Conservation (phyloP, 768 basidiomycete genomes). For the Mycena capillaripes region DNA sequence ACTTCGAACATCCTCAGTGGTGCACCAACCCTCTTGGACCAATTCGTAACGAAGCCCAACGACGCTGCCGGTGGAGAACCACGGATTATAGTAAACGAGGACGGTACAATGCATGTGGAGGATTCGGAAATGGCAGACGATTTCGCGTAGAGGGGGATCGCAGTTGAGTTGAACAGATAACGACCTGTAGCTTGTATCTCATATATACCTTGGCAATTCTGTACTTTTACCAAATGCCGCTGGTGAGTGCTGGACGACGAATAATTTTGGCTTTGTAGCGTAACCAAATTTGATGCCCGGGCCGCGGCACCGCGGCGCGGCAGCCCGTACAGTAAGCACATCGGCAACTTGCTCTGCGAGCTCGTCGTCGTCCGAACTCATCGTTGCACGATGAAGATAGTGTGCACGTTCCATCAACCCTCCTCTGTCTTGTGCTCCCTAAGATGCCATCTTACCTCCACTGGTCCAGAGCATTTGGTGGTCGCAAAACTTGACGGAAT, state of each 20-base stretch:
- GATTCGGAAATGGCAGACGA: conserved; percentile 47
- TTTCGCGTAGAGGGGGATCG: conserved; percentile 24
- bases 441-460: conserved; percentile 73
- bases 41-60: conserved; percentile 56
- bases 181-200: too few relatives aligned
- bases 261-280: too few relatives aligned
- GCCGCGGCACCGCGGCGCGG: neutral
- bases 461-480: conserved; percentile 73
- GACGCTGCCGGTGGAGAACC: conserved; percentile 40
- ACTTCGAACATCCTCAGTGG: conserved; percentile 40
- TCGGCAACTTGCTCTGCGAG: neutral
- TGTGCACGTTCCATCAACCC: conserved; percentile 83
- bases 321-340: neutral
- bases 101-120: conserved; percentile 68
- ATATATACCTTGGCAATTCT: too few relatives aligned
- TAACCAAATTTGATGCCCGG: too few relatives aligned
- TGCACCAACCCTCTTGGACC: conserved; percentile 61
- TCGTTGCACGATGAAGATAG: conserved; percentile 61
- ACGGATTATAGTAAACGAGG: conserved; percentile 66
- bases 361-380: neutral
- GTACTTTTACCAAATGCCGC: too few relatives aligned
- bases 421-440: conserved; percentile 80
- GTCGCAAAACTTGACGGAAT: conserved; percentile 77
- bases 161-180: too few relatives aligned
- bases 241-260: too few relatives aligned